Conservation (phyloP, 176 grass and related monocot species). For the Phoenix dactylifera region DNA sequence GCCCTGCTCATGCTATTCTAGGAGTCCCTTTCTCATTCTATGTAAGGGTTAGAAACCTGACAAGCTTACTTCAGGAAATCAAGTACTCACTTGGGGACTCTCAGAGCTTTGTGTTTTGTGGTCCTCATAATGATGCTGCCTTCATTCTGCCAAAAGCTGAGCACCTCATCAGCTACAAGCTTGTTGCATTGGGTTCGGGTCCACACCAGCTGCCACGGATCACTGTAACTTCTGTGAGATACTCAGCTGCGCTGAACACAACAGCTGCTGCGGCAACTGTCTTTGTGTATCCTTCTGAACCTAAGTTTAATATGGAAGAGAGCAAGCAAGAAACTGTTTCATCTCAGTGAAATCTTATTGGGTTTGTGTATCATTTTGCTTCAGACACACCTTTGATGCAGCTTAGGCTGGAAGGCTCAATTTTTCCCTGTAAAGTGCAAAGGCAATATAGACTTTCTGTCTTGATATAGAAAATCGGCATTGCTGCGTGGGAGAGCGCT, state of each 20-base stretch:
- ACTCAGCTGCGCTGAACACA: constrained; percentile 64
- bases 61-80: constrained; percentile 89
- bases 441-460: too few species aligned
- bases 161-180: constrained; percentile 65
- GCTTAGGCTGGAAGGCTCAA: too few species aligned
- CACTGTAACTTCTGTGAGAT: constrained; percentile 69
- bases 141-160: constrained; percentile 70
- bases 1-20: constrained; percentile 67
- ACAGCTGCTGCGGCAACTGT: constrained; percentile 41
- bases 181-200: constrained; percentile 73
- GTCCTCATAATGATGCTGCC: constrained; percentile 66
- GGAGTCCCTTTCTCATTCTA: constrained; percentile 80
- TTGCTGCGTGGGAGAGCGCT: too few species aligned
- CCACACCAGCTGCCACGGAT: constrained; percentile 66
- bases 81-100: constrained; percentile 84
- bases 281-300: constrained; percentile 88
- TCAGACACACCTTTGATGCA: too few species aligned
- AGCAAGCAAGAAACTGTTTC: constrained; percentile 23
- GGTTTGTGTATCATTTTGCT: too few species aligned
- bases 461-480: too few species aligned
- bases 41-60: constrained; percentile 70
- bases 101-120: constrained; percentile 88
- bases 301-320: constrained; percentile 45
- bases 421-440: too few species aligned
- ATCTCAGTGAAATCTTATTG: neutral